Base-by-base conservation (phyloP, 768 basidiomycete genomes). In the Termitomyces sp. region DNA sequence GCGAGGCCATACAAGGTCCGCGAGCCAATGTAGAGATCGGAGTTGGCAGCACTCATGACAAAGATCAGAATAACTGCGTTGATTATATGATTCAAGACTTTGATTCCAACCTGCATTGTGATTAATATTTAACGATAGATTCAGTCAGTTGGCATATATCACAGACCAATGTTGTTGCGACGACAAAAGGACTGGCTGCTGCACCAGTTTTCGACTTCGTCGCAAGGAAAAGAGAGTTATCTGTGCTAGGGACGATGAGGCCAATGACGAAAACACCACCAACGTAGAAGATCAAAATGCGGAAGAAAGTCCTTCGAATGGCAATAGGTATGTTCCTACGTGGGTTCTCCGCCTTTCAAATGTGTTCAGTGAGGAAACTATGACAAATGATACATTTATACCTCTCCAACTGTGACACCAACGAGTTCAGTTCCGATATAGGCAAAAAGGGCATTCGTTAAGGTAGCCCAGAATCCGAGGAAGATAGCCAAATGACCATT, bases 391-490 rank as follows among this genome's bases (percentile, higher is more conserved):
- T 3, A 35, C 16, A 53, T 25, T 15, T 48, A 44, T 53, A 74
- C 73, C 63, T 79, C 77, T 61, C 77, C 77, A n/a, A 79, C 77
- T 35, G 77, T 78, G 54, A 89, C 82, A 64, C 88, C 88, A 55
- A 92, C 83, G 16, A 89, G 74, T 67, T 92, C 89, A 18, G 88
- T 92, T 29, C 88, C 86, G 54, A 85, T 81, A 65, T 80, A 85
- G 13, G 87, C 84, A 69, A 91, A 90, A 3, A 87, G 73, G 23
- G 85, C 88, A 57, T 85, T 90, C 44, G 82, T 85, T 42, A 89
- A 68, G 3, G 85, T 84, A 15, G 81, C 75, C 82, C 86, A 90
- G 65, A 91, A 86, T 11, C 85, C 86, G 20, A 85, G 73, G 74
- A 88, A 87, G 55, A 78, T 79, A 1, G 81, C 71, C 16, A 82